Evolutionary conservation across 306 rosid species (phyloP), one percentile per base, ranked within the genome.

Genomic region (Cyamopsis tetragonoloba): DNA sequence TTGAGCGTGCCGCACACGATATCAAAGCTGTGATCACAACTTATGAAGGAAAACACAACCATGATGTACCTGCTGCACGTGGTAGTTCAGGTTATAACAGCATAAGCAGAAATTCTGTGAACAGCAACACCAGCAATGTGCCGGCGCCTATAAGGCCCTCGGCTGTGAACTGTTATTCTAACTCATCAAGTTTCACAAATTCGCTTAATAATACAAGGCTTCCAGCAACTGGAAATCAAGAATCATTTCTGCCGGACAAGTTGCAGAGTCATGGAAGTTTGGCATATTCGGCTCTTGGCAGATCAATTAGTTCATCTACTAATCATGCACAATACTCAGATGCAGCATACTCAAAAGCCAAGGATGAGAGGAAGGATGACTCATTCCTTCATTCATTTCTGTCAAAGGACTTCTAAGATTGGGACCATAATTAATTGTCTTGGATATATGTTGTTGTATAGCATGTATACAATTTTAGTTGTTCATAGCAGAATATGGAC

Each of bases 1-100:
- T 93, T 9, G 99, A 93, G 83, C 71, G 99, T 66, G 97, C 99
- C 2, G 86, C 96, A 2, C 81, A 86, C 8, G 97, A 93, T 50
- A 50, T 51, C 62, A 85, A 79, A 83, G 86, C 96, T 5, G 99
- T 93, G 83, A 89, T 93, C 84, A 93, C 99, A 24, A 93, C 97
- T 7, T 93, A 93, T 8, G 99, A 93, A 79, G 97, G 97, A 35
- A 93, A 90, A 51, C 99, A 93, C 81, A 86, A 83, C 82, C 99
- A 93, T 4, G 99, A 90, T 63, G 89, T 93, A 27, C 99, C 99
- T 0, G 84, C 96, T 6, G 99, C 97, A 0, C 95, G 97, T 0
- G 99, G 98, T 7, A 70, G 87, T 5, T 63, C 80, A 32, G 12
- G 77, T 28, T 79, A 92, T 47, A 79, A 77, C 19, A 79, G 76